These are phyloP conservation scores for Lupinus albus DNA, from an alignment of 306 rosid genomes.

Conservation along the genomic window DNA sequence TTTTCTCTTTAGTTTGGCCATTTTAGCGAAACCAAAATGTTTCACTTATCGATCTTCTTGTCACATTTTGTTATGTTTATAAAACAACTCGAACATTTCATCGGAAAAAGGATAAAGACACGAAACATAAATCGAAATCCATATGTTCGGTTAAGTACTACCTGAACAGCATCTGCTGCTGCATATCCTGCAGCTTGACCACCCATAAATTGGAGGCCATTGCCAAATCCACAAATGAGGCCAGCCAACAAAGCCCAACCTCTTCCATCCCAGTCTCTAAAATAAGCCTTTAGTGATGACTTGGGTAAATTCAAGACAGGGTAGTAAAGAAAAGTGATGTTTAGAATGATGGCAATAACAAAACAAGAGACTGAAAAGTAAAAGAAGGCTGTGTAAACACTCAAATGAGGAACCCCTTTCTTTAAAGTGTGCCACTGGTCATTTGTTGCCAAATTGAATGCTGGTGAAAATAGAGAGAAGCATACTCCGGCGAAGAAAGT, in stretches of 20 bases:
- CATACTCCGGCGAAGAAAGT: slow-evolving; percentile 78
- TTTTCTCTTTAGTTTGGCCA: too few relatives aligned
- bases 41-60: too few relatives aligned
- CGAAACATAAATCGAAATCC: background rate
- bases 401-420: slow-evolving; percentile 77
- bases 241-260: slow-evolving; percentile 96
- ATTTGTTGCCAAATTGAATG: slow-evolving; percentile 91
- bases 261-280: slow-evolving; percentile 83
- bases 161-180: slow-evolving; percentile 98
- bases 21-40: too few relatives aligned
- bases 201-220: slow-evolving; percentile 96
- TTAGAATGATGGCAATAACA: slow-evolving; percentile 66
- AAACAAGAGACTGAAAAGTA: slow-evolving; percentile 82
- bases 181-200: slow-evolving; percentile 99
- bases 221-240: slow-evolving; percentile 85
- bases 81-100: too few relatives aligned
- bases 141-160: slow-evolving; percentile 43
- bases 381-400: slow-evolving; percentile 83
- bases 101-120: background rate
- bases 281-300: slow-evolving; percentile 74
- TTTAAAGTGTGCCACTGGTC: slow-evolving; percentile 83
- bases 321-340: slow-evolving; percentile 70
- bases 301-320: slow-evolving; percentile 75
- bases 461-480: slow-evolving; percentile 90
- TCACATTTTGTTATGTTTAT: too few relatives aligned